Conservation (phyloP, 83 land plant species). For the Diphasiastrum complanatum region DNA sequence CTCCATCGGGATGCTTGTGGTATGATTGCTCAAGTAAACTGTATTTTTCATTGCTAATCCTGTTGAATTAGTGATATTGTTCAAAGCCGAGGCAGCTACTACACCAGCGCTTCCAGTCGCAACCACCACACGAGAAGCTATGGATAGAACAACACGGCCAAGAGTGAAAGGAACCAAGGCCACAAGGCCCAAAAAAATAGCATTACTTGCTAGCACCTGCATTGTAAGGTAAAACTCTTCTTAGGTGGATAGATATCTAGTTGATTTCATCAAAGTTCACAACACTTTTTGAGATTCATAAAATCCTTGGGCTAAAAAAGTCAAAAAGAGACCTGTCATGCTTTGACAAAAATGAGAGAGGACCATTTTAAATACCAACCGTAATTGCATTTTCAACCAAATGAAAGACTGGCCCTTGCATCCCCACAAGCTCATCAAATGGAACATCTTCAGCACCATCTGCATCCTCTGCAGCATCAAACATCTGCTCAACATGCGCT, state of each 20-base stretch:
- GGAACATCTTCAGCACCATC: conserved; percentile 99
- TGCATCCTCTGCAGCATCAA: conserved; percentile 97
- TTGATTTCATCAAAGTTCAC: background rate
- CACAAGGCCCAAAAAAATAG: conserved; percentile 83
- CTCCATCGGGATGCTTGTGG: too few relatives aligned
- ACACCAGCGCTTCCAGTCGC: conserved; percentile 32
- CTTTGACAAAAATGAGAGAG: background rate
- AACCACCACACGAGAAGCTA: conserved; percentile 53
- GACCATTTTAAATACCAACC: conserved; percentile 38
- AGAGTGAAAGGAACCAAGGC: conserved; percentile 85
- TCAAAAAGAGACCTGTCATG: conserved; percentile 5
- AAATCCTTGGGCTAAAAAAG: conserved; percentile 1
- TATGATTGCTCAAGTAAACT: too few relatives aligned
- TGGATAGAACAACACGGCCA: conserved; percentile 61
- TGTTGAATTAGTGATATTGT: too few relatives aligned
- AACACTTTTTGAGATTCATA: background rate
- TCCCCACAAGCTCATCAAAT: conserved; percentile 98
- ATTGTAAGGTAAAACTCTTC: conserved; percentile 1
- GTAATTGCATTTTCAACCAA: conserved; percentile 95
- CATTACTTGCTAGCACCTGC: conserved; percentile 95
- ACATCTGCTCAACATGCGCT: conserved; percentile 97
- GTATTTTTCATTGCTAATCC: too few relatives aligned
- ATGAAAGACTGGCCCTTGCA: conserved; percentile 97
- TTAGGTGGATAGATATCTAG: background rate
- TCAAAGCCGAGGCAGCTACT: conserved; percentile 21